Percentiles rank a stretch among this genome's conserved stretches.
Conservation (phyloP, 345 rosid genomes). For the Aegle marmelos region DNA sequence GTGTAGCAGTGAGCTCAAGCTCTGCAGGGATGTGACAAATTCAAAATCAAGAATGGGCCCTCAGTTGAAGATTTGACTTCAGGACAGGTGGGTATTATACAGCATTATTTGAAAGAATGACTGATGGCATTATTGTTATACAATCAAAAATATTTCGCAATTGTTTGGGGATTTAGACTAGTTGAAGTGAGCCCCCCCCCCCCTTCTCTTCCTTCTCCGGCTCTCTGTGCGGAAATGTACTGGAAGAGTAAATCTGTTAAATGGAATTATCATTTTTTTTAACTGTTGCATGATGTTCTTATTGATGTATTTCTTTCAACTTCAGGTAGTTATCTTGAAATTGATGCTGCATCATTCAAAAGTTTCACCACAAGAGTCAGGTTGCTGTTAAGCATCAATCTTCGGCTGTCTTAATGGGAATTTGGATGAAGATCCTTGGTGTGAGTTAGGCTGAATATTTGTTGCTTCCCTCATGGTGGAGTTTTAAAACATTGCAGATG, state of each 20-base stretch:
- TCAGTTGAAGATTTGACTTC: neutral
- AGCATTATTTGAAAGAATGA: neutral
- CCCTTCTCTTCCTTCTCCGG: too few relatives aligned
- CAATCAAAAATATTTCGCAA: neutral
- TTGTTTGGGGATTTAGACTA: neutral
- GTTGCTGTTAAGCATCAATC: neutral
- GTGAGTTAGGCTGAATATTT: neutral
- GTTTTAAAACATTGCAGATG: neutral
- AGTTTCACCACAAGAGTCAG: neutral
- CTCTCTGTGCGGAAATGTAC: neutral
- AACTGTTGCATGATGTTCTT: neutral
- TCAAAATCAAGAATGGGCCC: neutral
- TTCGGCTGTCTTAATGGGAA: neutral
- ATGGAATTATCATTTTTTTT: neutral
- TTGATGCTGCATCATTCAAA: neutral
- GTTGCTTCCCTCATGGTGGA: neutral
- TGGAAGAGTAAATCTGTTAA: neutral
- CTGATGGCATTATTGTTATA: neutral
- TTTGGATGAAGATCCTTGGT: neutral
- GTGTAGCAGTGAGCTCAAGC: neutral
- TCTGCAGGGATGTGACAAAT: neutral
- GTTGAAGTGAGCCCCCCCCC: too few relatives aligned
- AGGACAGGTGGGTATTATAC: constrained; percentile 4
- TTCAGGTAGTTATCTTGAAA: neutral
- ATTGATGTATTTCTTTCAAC: neutral